Evolutionary conservation across 306 rosid species (phyloP), one percentile per base, ranked within the genome.

Genomic region (Ormosia semicastrata): DNA sequence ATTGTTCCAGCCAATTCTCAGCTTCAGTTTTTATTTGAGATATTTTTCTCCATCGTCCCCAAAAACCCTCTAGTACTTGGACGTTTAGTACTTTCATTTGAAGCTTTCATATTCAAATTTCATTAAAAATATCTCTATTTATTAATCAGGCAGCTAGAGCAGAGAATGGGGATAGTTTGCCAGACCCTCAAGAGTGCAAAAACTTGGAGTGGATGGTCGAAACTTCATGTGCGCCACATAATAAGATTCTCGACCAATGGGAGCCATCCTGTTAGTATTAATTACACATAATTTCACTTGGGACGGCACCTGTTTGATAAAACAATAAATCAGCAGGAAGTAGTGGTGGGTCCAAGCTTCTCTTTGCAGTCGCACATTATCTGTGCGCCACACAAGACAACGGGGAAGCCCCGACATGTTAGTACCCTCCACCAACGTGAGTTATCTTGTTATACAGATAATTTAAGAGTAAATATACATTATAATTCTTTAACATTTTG

Each of bases 341-440:
- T 14, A 37, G 79, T 63, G 82, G 88, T 77, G 84, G 89, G 89
- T 69, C 86, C 85, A 53, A 77, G 71, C 64, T 60, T 24, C 30
- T 17, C 73, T 69, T 37, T 34, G 60, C 3, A n/a, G 7, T 50
- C 52, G 78, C 36, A 46, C 68, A 49, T 58, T 36, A 34, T 75
- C 77, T 75, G 76, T 56, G 71, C 75, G 79, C 71, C 80, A 53
- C 84, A 78, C 17, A 59, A 79, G 34, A 77, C 15, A 62, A 34
- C n/a, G n/a, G n/a, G n/a, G n/a, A n/a, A n/a, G n/a, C n/a, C n/a
- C n/a, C n/a, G n/a, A n/a, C n/a, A n/a, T n/a, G n/a, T n/a, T n/a
- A n/a, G 43, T 46, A 24, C 15, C 29, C 78, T n/a, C 65, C 76
- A 72, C 60, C 71, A 71, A 67, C 32, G 14, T 65, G 24, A 71